Evolutionary conservation across 805 yeast genomes (phyloP).

Genomic region (Cyberlindnera nakhonratchasimensis): DNA sequence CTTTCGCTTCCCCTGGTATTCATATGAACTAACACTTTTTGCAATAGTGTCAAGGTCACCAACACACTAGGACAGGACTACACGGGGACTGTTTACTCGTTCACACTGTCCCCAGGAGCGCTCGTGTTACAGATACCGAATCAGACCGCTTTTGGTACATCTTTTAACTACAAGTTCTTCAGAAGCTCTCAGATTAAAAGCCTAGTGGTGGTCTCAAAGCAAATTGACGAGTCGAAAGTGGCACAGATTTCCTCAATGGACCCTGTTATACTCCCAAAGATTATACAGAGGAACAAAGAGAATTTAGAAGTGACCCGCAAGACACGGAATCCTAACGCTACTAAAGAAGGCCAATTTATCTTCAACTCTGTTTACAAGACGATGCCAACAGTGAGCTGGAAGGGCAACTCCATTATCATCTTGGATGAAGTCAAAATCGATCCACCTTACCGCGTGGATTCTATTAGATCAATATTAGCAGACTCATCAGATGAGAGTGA

Average conservation of each 20-base stretch:
- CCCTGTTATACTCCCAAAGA: conserved; percentile 13
- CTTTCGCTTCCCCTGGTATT: not conserved
- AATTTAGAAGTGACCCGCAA: conserved; percentile 24
- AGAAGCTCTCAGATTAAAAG: conserved; percentile 56
- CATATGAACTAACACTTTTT: not conserved
- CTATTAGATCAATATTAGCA: conserved; percentile 15
- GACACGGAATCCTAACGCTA: conserved; percentile 35
- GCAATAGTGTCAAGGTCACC: conserved; percentile 50
- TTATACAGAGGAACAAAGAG: conserved; percentile 20
- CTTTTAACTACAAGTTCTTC: conserved; percentile 44
- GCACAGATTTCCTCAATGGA: conserved; percentile 19
- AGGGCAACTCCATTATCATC: conserved; percentile 40
- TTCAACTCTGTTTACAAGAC: conserved; percentile 44
- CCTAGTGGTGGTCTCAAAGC: conserved; percentile 44
- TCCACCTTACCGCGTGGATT: conserved; percentile 40
- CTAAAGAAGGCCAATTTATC: conserved; percentile 41
- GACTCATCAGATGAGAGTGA: conserved; percentile 16
- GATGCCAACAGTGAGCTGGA: conserved; percentile 43
- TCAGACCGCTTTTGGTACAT: conserved; percentile 6
- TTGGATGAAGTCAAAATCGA: conserved; percentile 43
- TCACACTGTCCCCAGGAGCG: conserved; percentile 41
- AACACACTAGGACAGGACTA: conserved; percentile 55
- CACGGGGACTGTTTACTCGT: conserved; percentile 63
- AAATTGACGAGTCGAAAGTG: conserved; percentile 23
- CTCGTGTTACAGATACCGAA: conserved; percentile 29